Percentiles rank a stretch among this genome's conserved stretches.
phyloP scores from a whole-genome alignment of 345 rosid species.

The Citrus reticulata region DNA sequence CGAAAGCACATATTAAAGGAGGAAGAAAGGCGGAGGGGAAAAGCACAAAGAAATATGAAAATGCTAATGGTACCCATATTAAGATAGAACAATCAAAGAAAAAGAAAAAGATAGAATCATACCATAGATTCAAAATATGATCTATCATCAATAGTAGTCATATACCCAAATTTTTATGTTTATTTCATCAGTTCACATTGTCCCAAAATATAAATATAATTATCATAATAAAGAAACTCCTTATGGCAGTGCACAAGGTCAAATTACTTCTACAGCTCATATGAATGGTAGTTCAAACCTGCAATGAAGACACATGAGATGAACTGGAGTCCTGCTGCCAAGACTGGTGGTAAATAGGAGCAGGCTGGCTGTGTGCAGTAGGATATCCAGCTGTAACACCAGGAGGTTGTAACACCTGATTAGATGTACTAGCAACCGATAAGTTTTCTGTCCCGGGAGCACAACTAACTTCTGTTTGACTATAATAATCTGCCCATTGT shows the following conservation, averaged over 20 bases:
- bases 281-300: conserved; percentile 46
- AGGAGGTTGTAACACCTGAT: conserved; percentile 51
- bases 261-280: not conserved
- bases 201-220: not conserved
- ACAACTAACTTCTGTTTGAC: conserved; percentile 90
- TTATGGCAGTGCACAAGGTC: not conserved
- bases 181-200: not conserved
- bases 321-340: conserved; percentile 68
- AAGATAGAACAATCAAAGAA: not conserved
- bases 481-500: conserved; percentile 85
- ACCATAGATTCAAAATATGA: not conserved
- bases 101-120: not conserved
- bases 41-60: not conserved
- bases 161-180: not conserved
- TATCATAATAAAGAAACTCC: not conserved
- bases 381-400: conserved; percentile 51
- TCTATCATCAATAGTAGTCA: not conserved
- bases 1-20: not conserved
- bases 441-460: conserved; percentile 96
- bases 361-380: conserved; percentile 58
- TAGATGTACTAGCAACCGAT: conserved; percentile 51
- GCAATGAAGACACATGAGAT: conserved; percentile 56
- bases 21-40: not conserved
- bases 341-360: conserved; percentile 40
- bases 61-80: not conserved